phyloP scores from a whole-genome alignment of 768 basidiomycete genomes.

The Tricholoma saponaceum region DNA sequence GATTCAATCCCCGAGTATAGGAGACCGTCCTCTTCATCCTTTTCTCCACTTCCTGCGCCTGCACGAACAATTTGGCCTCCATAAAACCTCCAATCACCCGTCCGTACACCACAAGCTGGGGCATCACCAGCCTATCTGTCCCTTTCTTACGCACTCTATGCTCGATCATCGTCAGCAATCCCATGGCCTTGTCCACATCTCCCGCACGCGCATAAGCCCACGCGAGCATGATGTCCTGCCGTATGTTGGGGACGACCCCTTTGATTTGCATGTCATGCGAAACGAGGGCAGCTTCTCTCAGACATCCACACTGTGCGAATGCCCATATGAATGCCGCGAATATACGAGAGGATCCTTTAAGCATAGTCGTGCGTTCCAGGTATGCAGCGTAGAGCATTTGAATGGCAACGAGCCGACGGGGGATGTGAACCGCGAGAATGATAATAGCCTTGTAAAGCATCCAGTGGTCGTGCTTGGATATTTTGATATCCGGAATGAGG shows the following conservation, averaged over 20 bases:
- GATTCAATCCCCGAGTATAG: constrained; percentile 1
- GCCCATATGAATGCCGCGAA: constrained; percentile 11
- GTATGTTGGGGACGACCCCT: constrained; percentile 4
- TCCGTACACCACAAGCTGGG: constrained; percentile 9
- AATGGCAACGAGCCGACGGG: constrained; percentile 5
- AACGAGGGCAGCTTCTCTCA: constrained; percentile 10
- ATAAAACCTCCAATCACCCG: constrained; percentile 12
- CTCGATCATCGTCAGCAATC: constrained; percentile 7
- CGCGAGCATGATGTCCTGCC: constrained; percentile 10
- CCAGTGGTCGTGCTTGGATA: constrained; percentile 5
- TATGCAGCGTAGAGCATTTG: constrained; percentile 9
- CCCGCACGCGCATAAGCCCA: constrained; percentile 12
- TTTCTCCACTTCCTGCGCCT: constrained; percentile 11
- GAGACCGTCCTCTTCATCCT: constrained; percentile 9
- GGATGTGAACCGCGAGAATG: constrained; percentile 5
- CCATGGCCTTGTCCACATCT: constrained; percentile 11
- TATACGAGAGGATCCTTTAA: neutral
- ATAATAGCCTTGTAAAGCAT: constrained; percentile 12
- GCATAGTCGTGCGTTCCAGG: neutral
- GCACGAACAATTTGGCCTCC: constrained; percentile 9
- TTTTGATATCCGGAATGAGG: neutral
- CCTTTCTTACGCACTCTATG: neutral
- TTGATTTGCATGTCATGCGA: neutral
- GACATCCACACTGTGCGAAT: constrained; percentile 10
- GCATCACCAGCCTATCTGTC: neutral